Evolutionary conservation across 345 rosid species (phyloP), one percentile per base, ranked within the genome.

Genomic region (Eucalyptus pauciflora): DNA sequence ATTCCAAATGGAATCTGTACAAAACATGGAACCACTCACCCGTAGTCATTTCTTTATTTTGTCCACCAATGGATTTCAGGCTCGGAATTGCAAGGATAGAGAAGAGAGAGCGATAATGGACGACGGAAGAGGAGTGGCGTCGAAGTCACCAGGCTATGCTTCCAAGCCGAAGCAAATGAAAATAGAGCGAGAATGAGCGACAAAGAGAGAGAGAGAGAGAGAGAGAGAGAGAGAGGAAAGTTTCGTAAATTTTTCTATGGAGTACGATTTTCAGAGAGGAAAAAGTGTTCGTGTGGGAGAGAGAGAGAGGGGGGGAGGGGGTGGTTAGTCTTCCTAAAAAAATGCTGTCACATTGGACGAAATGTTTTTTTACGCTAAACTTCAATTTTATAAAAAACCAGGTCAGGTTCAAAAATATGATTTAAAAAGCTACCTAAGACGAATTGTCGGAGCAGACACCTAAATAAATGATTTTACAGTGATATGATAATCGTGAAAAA

Each of bases 1-100:
- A 1, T 15, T 50, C 0, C 22, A 51, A 51, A 51, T 51, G 2
- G 0, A 51, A 17, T 0, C 0, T 17, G 4, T 52, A 7, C 0
- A 0, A 4, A 7, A 52, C 4, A 52, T 18, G 0, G 10, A 52
- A 52, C 2, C 0, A 52, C 2, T 18, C 0, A 52, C 10, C 4
- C 0, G 7, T 52, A 52, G 0, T 24, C 29, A 56, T 9, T 56
- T 56, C 13, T 56, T 56, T 24, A 24, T 56, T 56, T 56, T 56
- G 29, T 24, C 62, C 62, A 1, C 62, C 62, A 56, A 10, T 24
- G 62, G 62, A 56, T 56, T 22, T 56, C 27, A 10, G 3, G 62
- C 29, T 9, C 0, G 13, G 13, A 56, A 56, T 22, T 24, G 62
- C 12, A 24, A 56, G 62, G 62, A 56, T 0, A 56, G 6, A 56